Conservation (phyloP, 2,329 filamentous ascomycete species). For the Botrytis byssoidea region DNA sequence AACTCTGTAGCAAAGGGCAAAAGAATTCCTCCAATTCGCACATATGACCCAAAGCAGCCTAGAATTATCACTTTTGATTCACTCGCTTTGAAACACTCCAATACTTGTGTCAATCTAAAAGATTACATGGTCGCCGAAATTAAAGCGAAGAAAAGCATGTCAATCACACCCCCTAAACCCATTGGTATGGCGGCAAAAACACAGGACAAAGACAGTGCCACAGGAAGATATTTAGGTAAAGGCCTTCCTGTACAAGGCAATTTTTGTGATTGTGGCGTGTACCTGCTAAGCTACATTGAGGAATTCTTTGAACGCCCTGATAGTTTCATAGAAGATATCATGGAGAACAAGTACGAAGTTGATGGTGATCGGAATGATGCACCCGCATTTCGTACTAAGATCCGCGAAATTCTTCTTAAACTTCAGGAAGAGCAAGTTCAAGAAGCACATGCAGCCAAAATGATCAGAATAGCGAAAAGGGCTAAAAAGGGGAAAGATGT, state of each 20-base stretch:
- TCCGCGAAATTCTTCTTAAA: conserved; percentile 64
- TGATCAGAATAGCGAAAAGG: neutral
- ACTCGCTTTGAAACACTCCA: conserved; percentile 61
- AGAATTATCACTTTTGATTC: conserved; percentile 88
- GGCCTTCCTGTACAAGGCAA: conserved; percentile 79
- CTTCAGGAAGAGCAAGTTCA: conserved; percentile 56
- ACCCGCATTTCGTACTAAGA: conserved; percentile 58
- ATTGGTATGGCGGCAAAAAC: conserved; percentile 64
- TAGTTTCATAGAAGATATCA: conserved; percentile 62
- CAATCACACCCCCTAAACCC: conserved; percentile 36
- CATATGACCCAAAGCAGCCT: conserved; percentile 54
- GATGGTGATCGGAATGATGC: conserved; percentile 50
- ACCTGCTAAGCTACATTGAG: conserved; percentile 78
- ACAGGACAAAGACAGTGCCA: neutral
- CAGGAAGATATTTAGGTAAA: conserved; percentile 4
- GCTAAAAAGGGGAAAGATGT: conserved; percentile 2
- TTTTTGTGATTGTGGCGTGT: conserved; percentile 86
- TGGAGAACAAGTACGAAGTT: conserved; percentile 59
- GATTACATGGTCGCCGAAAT: conserved; percentile 77
- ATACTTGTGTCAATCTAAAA: conserved; percentile 66
- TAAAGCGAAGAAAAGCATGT: conserved; percentile 52
- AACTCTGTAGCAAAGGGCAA: conserved; percentile 38
- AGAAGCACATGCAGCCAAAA: neutral
- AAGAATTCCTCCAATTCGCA: conserved; percentile 39
- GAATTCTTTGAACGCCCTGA: conserved; percentile 77